phyloP scores from a whole-genome alignment of 2,329 filamentous ascomycete species.

The Hymenoscyphus albidus region DNA sequence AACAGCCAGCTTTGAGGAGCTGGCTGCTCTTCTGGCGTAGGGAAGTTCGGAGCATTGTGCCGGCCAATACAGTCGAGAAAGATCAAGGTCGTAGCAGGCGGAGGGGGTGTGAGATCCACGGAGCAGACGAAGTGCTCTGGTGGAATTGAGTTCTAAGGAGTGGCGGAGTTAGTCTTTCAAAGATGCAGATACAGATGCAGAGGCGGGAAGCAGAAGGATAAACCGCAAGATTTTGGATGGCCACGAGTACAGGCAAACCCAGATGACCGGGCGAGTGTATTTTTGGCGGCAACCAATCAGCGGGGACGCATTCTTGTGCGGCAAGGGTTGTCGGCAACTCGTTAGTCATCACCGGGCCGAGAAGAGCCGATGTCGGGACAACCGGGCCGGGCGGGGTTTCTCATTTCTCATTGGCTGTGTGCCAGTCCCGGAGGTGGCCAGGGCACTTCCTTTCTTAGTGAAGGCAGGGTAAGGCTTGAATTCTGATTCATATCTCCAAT shows the following conservation, averaged over 20 bases:
- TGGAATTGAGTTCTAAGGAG: slow-evolving; percentile 37
- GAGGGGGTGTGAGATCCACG: background rate
- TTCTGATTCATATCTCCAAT: background rate
- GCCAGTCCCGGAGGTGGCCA: background rate
- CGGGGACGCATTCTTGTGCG: background rate
- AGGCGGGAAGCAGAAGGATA: background rate
- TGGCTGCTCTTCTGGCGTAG: slow-evolving; percentile 62
- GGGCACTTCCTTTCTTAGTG: background rate
- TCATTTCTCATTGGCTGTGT: background rate
- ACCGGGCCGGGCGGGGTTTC: too few species aligned
- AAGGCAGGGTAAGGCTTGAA: background rate
- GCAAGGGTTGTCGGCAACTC: background rate
- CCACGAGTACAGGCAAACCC: slow-evolving; percentile 9
- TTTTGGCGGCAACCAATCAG: background rate
- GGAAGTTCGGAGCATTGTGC: slow-evolving; percentile 69
- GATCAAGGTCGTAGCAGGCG: slow-evolving; percentile 7
- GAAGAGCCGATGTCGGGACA: background rate
- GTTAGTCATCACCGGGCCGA: background rate
- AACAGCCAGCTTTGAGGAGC: slow-evolving; percentile 55
- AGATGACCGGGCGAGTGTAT: slow-evolving; percentile 15
- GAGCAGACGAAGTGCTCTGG: slow-evolving; percentile 9
- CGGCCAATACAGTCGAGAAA: slow-evolving; percentile 36
- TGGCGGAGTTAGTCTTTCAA: slow-evolving; percentile 47
- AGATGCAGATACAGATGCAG: background rate
- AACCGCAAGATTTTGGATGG: slow-evolving; percentile 7